Evolutionary conservation across 306 rosid genomes (phyloP).

Genomic region (Mimosa pudica): DNA sequence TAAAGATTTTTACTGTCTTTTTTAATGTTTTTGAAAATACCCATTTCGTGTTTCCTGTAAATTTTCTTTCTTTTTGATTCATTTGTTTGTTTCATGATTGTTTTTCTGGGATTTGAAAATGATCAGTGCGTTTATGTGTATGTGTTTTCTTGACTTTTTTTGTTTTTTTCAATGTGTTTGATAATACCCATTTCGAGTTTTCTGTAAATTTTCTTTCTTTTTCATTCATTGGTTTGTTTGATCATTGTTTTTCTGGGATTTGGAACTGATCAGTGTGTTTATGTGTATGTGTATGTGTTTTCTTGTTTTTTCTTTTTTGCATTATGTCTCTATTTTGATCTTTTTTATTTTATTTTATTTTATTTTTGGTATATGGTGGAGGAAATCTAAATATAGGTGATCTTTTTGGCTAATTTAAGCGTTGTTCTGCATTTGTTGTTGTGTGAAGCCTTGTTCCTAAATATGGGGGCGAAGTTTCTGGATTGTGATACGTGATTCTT

Average conservation of each 20-base stretch:
- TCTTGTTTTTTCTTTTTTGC: constrained; percentile 5
- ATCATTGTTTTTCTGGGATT: constrained; percentile 3
- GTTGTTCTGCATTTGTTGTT: constrained; percentile 37
- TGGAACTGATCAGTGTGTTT: constrained; percentile 26
- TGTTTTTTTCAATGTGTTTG: constrained; percentile 4
- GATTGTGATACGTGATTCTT: constrained; percentile 36
- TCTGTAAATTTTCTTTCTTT: constrained; percentile 12
- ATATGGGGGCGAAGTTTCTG: constrained; percentile 51
- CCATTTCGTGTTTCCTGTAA: constrained; percentile 31
- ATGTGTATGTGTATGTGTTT: constrained; percentile 22
- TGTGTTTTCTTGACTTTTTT: constrained; percentile 21
- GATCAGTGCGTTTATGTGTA: constrained; percentile 33
- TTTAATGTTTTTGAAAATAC: constrained; percentile 4
- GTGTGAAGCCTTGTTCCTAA: constrained; percentile 42
- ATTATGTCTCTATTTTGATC: background rate
- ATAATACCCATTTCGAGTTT: constrained; percentile 27
- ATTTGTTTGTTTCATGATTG: constrained; percentile 10
- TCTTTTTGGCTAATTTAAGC: constrained; percentile 37
- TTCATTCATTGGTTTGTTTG: background rate
- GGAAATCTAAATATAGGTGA: constrained; percentile 40
- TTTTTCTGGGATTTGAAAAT: constrained; percentile 4
- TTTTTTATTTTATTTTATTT: background rate
- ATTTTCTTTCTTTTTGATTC: background rate
- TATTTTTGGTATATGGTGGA: constrained; percentile 22
- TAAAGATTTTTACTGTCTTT: background rate